Evolutionary conservation across 2,329 filamentous ascomycete species (phyloP).

Genomic region (Diaporthe sp.): DNA sequence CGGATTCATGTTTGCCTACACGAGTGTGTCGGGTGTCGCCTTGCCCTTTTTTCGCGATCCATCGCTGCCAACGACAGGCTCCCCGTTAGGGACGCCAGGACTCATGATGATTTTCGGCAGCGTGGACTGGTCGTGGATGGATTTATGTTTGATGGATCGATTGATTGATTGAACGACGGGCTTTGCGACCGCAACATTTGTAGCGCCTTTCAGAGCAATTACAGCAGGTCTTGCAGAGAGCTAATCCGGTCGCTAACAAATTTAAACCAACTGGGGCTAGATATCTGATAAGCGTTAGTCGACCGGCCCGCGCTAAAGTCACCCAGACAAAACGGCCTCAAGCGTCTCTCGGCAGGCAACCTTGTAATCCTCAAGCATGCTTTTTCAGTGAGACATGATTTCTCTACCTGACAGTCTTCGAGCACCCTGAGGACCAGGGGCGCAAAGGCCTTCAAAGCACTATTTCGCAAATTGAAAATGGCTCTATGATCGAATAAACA

Average conservation of each 20-base stretch:
- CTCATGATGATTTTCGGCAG: slow-evolving; percentile 63
- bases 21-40: slow-evolving; percentile 86
- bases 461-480: neutral
- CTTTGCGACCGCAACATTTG: slow-evolving; percentile 5
- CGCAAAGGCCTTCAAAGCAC: neutral
- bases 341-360: slow-evolving; percentile 16
- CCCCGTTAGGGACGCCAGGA: slow-evolving; percentile 61
- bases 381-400: neutral
- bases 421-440: neutral
- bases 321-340: neutral
- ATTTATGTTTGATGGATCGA: neutral
- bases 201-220: neutral
- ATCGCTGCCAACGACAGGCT: slow-evolving; percentile 68
- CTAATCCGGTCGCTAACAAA: neutral
- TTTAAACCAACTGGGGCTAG: neutral
- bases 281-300: neutral
- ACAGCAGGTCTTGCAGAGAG: slow-evolving; percentile 18
- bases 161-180: neutral
- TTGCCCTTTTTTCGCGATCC: slow-evolving; percentile 78
- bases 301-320: neutral
- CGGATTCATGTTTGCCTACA: slow-evolving; percentile 62
- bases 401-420: neutral
- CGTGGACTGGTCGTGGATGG: slow-evolving; percentile 40
- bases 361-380: neutral
- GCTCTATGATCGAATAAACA: neutral